Conservation (phyloP, 225 moss, liverwort and hornwort species). For the Anthoceros angustus region DNA sequence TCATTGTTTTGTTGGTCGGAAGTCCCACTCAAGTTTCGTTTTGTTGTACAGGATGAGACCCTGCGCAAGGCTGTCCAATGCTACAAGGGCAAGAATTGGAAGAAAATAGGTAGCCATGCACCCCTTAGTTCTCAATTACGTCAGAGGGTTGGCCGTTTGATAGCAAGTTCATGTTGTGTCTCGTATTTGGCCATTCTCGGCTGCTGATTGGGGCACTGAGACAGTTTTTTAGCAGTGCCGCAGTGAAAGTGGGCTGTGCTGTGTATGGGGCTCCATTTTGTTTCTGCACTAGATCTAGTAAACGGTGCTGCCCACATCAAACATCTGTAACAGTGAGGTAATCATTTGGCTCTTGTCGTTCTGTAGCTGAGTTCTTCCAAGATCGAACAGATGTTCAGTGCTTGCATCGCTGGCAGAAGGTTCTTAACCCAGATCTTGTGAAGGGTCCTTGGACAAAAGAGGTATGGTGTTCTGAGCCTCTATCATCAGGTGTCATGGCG, state of each 20-base stretch:
- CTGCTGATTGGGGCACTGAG: too few relatives aligned
- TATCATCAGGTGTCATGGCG: background rate
- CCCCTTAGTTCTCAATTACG: too few relatives aligned
- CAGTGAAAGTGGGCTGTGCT: too few relatives aligned
- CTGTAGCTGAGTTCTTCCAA: slow-evolving; percentile 85
- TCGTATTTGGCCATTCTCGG: too few relatives aligned
- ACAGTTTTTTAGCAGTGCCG: too few relatives aligned
- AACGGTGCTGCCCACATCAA: too few relatives aligned
- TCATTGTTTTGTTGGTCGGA: too few relatives aligned
- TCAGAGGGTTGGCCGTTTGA: too few relatives aligned
- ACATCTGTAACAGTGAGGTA: background rate
- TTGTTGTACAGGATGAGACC: slow-evolving; percentile 57
- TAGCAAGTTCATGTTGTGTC: too few relatives aligned
- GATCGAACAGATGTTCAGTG: slow-evolving; percentile 81
- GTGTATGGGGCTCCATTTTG: too few relatives aligned
- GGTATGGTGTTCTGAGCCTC: background rate
- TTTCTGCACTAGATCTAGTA: too few relatives aligned
- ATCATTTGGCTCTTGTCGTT: background rate
- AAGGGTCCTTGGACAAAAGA: slow-evolving; percentile 89
- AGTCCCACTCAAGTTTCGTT: too few relatives aligned
- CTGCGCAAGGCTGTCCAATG: slow-evolving; percentile 82
- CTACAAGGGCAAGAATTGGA: slow-evolving; percentile 98
- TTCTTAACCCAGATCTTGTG: slow-evolving; percentile 72
- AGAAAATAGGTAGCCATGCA: slow-evolving; percentile 63
- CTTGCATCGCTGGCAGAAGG: slow-evolving; percentile 85